Evolutionary conservation across 257 asterid species (phyloP).

Genomic region (Solanum habrochaites): DNA sequence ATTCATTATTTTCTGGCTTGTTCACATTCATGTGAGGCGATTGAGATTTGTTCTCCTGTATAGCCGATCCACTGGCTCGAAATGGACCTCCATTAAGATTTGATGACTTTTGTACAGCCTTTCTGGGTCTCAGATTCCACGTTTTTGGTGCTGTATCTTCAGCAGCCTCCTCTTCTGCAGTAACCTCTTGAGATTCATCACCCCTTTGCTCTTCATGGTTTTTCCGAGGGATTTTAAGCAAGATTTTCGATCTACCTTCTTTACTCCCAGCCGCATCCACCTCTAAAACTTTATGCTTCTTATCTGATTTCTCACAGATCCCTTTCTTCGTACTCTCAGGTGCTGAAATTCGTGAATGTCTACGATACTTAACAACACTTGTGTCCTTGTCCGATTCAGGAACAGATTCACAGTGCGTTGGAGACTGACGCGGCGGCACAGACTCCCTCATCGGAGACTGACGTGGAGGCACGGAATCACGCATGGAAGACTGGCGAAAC

Average conservation of each 20-base stretch:
- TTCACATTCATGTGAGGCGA: conserved; percentile 27
- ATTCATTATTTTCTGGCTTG: conserved; percentile 14
- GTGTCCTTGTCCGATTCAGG: conserved; percentile 19
- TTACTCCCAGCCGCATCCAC: not conserved
- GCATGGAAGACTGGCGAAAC: conserved; percentile 28
- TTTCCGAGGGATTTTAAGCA: conserved; percentile 21
- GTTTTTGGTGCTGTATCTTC: conserved; percentile 24
- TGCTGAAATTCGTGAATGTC: not conserved
- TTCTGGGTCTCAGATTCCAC: conserved; percentile 61
- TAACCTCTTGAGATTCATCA: not conserved
- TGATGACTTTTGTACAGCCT: conserved; percentile 10
- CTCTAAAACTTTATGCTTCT: conserved; percentile 5
- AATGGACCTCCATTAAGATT: conserved; percentile 4
- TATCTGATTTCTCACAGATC: conserved; percentile 9
- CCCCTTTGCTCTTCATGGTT: not conserved
- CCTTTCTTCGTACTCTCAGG: not conserved
- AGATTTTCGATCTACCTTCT: conserved; percentile 14
- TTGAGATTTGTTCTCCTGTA: conserved; percentile 25
- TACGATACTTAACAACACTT: not conserved
- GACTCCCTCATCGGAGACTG: not conserved
- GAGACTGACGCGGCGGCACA: not conserved
- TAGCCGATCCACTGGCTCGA: not conserved
- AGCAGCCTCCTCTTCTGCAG: not conserved
- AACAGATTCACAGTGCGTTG: conserved; percentile 5
- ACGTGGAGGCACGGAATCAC: not conserved